Evolutionary conservation across 352 stramenopile genomes (phyloP), one percentile per base, ranked within the genome.

Genomic region (Phytophthora idaei): DNA sequence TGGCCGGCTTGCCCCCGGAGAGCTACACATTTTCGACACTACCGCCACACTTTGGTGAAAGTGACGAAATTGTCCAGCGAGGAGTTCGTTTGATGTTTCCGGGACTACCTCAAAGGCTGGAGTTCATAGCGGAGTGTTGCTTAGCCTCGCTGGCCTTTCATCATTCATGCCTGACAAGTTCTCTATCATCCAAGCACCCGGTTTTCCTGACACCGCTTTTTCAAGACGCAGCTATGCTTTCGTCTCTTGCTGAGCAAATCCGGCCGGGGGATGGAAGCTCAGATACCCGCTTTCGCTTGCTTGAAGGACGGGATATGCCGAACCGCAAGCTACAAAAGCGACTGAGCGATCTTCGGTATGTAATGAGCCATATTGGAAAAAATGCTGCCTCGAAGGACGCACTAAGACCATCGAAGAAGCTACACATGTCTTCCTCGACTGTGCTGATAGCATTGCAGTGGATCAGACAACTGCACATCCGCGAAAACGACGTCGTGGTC

Each of bases 271-370:
- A 21, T 21, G 21, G 21, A 21, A 21, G 21, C 21, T 10, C 14
- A 9, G 47, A 50, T 1, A 12, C 46, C 2, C 45, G 36, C 2
- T 15, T 67, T 49, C 42, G 51, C 2, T 2, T 37, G 17, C 29
- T 62, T 28, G 48, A 66, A 11, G 49, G 28, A 1, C 48, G 29
- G 2, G 44, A 68, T 29, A 62, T 62, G 61, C 44, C 45, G 4
- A 57, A 15, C 10, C 11, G 50, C 10, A 67, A 56, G 5, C 2
- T 57, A 12, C 51, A 68, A 57, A 59, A 62, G 45, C 32, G 61
- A 6, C 46, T 69, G 0, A 69, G 52, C 21, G 11, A 62, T 21
- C 51, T 61, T 14, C 51, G 51, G 1, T 67, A 51, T 21, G 0
- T 67, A 1, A 61, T 67, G 59, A 17, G 0, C 1, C 29, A 45